Evolutionary conservation across 2,329 filamentous ascomycete genomes (phyloP).

Genomic region (Triangularia setosa): DNA sequence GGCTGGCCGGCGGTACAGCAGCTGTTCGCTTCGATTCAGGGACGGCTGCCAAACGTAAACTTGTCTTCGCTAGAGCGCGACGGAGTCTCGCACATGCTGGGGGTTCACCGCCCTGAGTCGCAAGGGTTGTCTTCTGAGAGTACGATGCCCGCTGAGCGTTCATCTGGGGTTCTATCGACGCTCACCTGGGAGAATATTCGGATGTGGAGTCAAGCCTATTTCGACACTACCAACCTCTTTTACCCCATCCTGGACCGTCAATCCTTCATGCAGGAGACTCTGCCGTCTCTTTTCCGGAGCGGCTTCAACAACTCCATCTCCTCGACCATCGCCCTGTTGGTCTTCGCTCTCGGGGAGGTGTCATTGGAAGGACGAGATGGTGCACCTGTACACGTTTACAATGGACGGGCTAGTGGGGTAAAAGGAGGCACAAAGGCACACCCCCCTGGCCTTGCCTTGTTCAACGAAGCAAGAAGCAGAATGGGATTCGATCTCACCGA

Average conservation of each 20-base stretch:
- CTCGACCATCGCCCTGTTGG: constrained; percentile 52
- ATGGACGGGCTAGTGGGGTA: constrained; percentile 46
- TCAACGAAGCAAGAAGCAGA: constrained; percentile 59
- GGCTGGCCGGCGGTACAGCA: constrained; percentile 46
- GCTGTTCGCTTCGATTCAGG: constrained; percentile 33
- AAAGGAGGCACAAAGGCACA: constrained; percentile 45
- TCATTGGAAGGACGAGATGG: constrained; percentile 50
- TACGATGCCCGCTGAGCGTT: neutral
- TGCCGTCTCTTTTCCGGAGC: constrained; percentile 43
- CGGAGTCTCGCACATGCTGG: constrained; percentile 35
- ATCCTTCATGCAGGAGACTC: constrained; percentile 45
- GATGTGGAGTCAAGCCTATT: constrained; percentile 50
- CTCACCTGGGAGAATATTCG: constrained; percentile 49
- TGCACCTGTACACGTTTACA: constrained; percentile 39
- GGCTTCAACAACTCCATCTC: constrained; percentile 47
- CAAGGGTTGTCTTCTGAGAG: neutral
- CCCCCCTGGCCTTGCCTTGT: constrained; percentile 55
- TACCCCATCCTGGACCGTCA: constrained; percentile 57
- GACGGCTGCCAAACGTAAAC: constrained; percentile 33
- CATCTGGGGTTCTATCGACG: constrained; percentile 14
- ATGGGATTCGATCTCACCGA: constrained; percentile 55
- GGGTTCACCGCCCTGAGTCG: neutral
- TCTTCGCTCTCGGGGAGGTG: constrained; percentile 57
- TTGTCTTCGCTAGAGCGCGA: constrained; percentile 33
- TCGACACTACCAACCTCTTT: constrained; percentile 56